Percentiles rank a stretch among this genome's conserved stretches.
Evolutionary conservation across 805 yeast genomes (phyloP).

Genomic region (Kuraishia capsulata): DNA sequence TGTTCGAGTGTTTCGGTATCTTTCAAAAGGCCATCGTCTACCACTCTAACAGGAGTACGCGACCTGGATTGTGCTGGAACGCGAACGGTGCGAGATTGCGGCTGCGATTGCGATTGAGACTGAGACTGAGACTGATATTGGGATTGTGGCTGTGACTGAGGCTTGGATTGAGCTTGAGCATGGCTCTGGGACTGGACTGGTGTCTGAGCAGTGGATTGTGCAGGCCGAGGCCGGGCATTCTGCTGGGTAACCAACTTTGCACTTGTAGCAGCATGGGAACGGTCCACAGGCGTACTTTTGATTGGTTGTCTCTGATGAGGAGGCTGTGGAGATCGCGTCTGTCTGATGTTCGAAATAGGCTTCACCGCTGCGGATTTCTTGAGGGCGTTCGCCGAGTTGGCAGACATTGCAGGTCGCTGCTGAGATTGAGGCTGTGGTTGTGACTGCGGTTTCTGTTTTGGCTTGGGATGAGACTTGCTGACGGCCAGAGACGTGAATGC

Average conservation of each 20-base stretch:
- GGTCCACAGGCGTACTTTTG: neutral
- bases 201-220: neutral
- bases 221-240: neutral
- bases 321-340: neutral
- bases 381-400: slow-evolving; percentile 1
- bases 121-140: neutral
- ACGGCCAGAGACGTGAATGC: slow-evolving; percentile 4
- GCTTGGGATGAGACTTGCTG: slow-evolving; percentile 6
- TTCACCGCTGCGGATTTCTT: slow-evolving; percentile 3
- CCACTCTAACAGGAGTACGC: neutral
- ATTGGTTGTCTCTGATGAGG: slow-evolving; percentile 1
- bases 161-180: neutral
- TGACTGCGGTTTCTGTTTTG: neutral
- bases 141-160: neutral
- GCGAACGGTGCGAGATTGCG: neutral
- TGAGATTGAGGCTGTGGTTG: neutral
- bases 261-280: slow-evolving; percentile 1
- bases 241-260: neutral
- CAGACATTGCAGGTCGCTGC: slow-evolving; percentile 1
- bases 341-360: neutral
- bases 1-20: slow-evolving; percentile 20
- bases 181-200: neutral
- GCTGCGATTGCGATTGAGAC: neutral
- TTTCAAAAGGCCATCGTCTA: slow-evolving; percentile 14
- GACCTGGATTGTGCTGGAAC: slow-evolving; percentile 1